Evolutionary conservation across 1,139 yeast genomes (phyloP).

Genomic region (Pichia kudriavzevii): DNA sequence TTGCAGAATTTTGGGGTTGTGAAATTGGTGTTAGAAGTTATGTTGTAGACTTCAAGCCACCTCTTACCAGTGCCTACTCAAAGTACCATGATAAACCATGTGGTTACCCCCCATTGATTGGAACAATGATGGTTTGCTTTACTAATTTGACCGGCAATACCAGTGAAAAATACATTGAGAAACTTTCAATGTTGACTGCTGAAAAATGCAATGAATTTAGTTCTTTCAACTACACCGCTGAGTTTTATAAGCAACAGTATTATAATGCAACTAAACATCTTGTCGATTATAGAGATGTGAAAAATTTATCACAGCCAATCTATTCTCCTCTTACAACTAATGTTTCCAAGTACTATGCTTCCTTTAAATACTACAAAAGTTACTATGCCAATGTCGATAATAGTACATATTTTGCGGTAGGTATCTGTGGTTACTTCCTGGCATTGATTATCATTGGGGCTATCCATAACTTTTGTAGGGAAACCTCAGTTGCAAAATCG

Average conservation of each 20-base stretch:
- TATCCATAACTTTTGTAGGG: constrained; percentile 9
- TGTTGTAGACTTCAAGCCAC: not conserved
- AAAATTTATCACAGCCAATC: constrained; percentile 5
- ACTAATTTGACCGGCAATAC: constrained; percentile 10
- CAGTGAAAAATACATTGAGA: constrained; percentile 3
- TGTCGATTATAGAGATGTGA: not conserved
- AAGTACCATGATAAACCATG: constrained; percentile 10
- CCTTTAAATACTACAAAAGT: constrained; percentile 1
- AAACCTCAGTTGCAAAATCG: constrained; percentile 1
- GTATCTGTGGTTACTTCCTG: constrained; percentile 11
- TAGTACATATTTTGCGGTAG: constrained; percentile 14
- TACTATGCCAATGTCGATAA: constrained; percentile 12
- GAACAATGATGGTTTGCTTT: constrained; percentile 23
- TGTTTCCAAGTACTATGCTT: not conserved
- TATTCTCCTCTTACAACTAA: constrained; percentile 10
- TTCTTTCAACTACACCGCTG: not conserved
- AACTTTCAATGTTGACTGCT: not conserved
- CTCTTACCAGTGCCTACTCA: not conserved
- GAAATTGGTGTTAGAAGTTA: not conserved
- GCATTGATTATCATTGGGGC: constrained; percentile 10
- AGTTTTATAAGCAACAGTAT: constrained; percentile 4
- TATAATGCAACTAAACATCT: constrained; percentile 8
- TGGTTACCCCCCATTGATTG: constrained; percentile 22
- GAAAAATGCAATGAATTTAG: not conserved
- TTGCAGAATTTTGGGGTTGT: constrained; percentile 1